Base-by-base conservation (phyloP, 1,284 basidiomycete species). In the Rhodotorula sp. region DNA sequence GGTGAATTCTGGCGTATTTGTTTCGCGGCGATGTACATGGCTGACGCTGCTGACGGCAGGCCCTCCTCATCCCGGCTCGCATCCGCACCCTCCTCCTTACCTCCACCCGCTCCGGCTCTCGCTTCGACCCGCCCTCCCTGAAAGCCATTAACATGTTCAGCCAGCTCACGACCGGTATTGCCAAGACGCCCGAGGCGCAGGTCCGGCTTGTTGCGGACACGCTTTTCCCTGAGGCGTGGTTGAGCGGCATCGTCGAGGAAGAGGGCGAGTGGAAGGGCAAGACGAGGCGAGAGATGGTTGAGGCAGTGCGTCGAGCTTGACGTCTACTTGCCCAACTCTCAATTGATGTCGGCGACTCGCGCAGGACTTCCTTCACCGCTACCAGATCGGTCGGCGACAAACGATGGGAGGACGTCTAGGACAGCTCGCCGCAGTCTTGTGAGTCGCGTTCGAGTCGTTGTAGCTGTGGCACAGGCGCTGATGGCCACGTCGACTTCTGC, bases 391-490 rank as follows among this genome's bases (percentile, higher is more conserved):
- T 1, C 85, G 84, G 19, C 84, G 85, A 1, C 91, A 91, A 73
- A 82, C 82, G 0, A 78, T 87, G 48, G 75, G 85, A 20, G 91
- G 91, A 0, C 82, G 86, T 27, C 70, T 93, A 4, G 90, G 88
- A 4, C 91, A 94, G 78, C 88, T 91, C 84, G 83, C 81, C 9
- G 90, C 92, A 0, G 89, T 80, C 0, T 70, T 90, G 6, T 68
- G 11, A 22, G 66, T 58, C 20, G 17, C 30, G 19, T 22, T 15
- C 52, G 19, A 39, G 22, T 49, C 11, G n/a, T 11, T 24, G 8
- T 46, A 13, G 15, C n/a, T 24, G 2, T n/a, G n/a, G n/a, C n/a
- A 11, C n/a, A 7, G 11, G 46, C 32, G 20, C 36, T 30, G 8
- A 20, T 8, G 10, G 24, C 13, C 48, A 19, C n/a, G 29, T 20